Base-by-base conservation (phyloP, 73 alveolate genomes). In the Tetrahymena elliotti region DNA sequence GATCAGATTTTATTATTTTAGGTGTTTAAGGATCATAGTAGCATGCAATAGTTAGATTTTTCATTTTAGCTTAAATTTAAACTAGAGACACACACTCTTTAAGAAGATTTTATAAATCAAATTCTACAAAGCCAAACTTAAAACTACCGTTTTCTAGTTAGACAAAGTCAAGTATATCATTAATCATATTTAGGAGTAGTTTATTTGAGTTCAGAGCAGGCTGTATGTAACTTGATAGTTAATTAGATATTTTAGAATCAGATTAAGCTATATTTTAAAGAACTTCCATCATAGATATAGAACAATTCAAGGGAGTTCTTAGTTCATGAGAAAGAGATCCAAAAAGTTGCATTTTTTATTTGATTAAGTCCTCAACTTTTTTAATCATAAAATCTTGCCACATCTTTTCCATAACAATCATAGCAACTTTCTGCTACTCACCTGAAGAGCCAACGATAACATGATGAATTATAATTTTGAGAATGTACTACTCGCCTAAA, bases 101-200 rank as follows among this genome's bases (percentile, higher is more conserved):
- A 0, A 93, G 93, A 93, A 95, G 82, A 34, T 95, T 93, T 93
- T 54, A 35, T 15, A 95, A 54, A 83, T 95, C 93, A 40, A 95
- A 95, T 38, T 93, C 84, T 9, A 92, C 52, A 35, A 33, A 68
- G 27, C 84, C 93, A 12, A 95, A 83, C 37, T 41, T 93, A 53
- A 95, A 47, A n/a, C 93, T 47, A 18, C 53, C 84, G 54, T 95
- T 93, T 35, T 95, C 97, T 15, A 54, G 38, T 38, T 95, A 33
- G 15, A 96, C 97, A 33, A 83, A 36, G 83, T 95, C 97, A n/a
- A 95, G 92, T 1, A 95, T 83, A 83, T 95, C 97, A 84, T 95
- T 95, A 16, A 95, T 54, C 38, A 95, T 40, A 94, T 95, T 95
- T 3, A 93, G 88, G 82, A 95, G 88, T 33, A 95, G 53, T 39